A percentile compares a stretch with the other conserved stretches of the same genome.
These are phyloP conservation scores for Fusarium scirpi DNA, from an alignment of 2,329 filamentous ascomycete genomes.

Conservation along the genomic window DNA sequence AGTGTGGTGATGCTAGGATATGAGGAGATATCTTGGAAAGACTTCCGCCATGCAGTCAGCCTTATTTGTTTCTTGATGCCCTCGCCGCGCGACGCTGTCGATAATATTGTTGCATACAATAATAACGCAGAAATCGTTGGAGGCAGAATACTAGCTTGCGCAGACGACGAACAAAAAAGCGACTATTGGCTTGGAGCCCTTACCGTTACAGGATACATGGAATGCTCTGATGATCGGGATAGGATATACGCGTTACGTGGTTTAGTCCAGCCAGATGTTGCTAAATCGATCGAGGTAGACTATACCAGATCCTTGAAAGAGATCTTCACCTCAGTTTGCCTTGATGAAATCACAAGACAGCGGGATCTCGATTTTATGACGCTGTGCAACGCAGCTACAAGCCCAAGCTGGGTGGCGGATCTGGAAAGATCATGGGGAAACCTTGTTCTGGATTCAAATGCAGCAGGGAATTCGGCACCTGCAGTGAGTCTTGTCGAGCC, in stretches of 20 bases:
- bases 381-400: neutral
- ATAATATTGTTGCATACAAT: neutral
- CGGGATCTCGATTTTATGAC: neutral
- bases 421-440: neutral
- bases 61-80: neutral
- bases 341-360: neutral
- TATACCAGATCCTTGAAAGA: neutral
- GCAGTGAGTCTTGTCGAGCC: neutral
- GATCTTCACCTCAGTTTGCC: neutral
- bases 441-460: neutral
- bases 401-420: conserved; percentile 1
- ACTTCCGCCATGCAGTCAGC: neutral
- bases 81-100: neutral
- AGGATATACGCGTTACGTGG: neutral
- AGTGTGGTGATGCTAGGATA: neutral
- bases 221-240: neutral
- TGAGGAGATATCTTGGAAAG: neutral
- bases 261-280: neutral
- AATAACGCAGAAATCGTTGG: neutral
- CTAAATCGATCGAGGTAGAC: neutral
- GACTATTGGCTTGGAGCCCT: neutral
- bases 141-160: neutral
- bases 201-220: neutral
- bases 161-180: neutral
- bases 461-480: neutral